phyloP scores from a whole-genome alignment of 768 basidiomycete genomes.

The Imleria badia region DNA sequence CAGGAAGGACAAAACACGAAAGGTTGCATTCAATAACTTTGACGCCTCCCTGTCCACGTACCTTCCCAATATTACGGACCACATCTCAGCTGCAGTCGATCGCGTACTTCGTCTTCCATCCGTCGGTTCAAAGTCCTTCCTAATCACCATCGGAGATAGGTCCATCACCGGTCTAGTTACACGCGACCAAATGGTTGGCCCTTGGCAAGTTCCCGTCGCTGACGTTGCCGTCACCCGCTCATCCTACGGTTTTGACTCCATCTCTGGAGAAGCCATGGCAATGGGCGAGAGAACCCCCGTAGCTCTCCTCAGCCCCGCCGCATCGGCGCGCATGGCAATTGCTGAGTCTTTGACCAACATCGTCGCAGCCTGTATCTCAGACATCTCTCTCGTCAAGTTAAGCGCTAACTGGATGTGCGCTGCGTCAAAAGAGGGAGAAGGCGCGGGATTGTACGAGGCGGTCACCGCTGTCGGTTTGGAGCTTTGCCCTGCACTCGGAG shows the following conservation, averaged over 20 bases:
- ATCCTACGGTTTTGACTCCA: slow-evolving; percentile 87
- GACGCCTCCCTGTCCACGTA: slow-evolving; percentile 70
- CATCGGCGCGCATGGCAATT: slow-evolving; percentile 95
- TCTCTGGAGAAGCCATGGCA: slow-evolving; percentile 93
- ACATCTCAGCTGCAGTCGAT: slow-evolving; percentile 62
- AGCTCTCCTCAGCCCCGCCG: slow-evolving; percentile 82
- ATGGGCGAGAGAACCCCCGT: slow-evolving; percentile 96
- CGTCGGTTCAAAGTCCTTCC: slow-evolving; percentile 94
- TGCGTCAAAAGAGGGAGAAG: slow-evolving; percentile 85
- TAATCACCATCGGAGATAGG: slow-evolving; percentile 97
- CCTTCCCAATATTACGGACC: slow-evolving; percentile 50
- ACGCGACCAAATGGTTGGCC: slow-evolving; percentile 98
- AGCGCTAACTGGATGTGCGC: slow-evolving; percentile 99
- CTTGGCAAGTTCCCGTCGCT: slow-evolving; percentile 97
- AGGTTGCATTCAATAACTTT: slow-evolving; percentile 50
- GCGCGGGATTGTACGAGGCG: slow-evolving; percentile 85
- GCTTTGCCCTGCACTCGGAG: slow-evolving; percentile 87
- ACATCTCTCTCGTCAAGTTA: slow-evolving; percentile 79
- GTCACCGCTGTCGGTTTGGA: slow-evolving; percentile 90
- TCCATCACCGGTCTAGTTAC: slow-evolving; percentile 91
- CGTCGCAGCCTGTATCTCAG: slow-evolving; percentile 71
- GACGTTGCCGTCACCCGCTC: slow-evolving; percentile 97
- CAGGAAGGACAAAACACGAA: slow-evolving; percentile 57
- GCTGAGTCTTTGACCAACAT: slow-evolving; percentile 93
- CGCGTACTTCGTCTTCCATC: slow-evolving; percentile 89